Conservation (phyloP, 2,329 filamentous ascomycete species). For the Thermomyces lanuginosus region DNA sequence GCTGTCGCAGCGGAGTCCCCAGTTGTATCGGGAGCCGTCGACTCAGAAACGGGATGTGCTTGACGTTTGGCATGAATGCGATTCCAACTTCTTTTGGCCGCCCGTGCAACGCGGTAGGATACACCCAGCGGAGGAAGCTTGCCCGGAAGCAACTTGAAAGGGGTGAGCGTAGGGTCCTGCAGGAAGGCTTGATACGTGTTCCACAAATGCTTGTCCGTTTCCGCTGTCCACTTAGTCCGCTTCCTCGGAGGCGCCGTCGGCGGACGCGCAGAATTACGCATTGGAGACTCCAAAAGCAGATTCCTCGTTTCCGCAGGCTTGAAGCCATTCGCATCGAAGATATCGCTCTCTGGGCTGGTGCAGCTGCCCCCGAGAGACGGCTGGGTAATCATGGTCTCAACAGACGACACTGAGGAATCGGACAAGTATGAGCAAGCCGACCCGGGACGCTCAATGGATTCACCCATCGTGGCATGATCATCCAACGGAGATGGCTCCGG, state of each 20-base stretch:
- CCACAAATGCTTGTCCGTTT: slow-evolving; percentile 52
- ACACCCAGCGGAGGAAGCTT: slow-evolving; percentile 48
- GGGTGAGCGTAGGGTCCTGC: slow-evolving; percentile 49
- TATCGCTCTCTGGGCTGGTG: slow-evolving; percentile 45
- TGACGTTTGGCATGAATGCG: slow-evolving; percentile 24
- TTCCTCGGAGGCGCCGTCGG: slow-evolving; percentile 13
- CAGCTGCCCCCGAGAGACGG: slow-evolving; percentile 44
- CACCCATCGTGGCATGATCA: slow-evolving; percentile 20
- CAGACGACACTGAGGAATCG: slow-evolving; percentile 46
- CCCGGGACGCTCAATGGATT: slow-evolving; percentile 36
- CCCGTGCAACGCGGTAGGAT: slow-evolving; percentile 45
- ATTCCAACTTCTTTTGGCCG: slow-evolving; percentile 46
- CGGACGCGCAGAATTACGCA: slow-evolving; percentile 14
- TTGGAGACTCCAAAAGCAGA: slow-evolving; percentile 22
- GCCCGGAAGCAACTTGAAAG: slow-evolving; percentile 50
- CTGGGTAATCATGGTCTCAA: slow-evolving; percentile 39
- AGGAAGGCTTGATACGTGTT: slow-evolving; percentile 49
- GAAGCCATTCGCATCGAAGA: slow-evolving; percentile 37
- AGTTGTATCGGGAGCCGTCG: slow-evolving; percentile 18
- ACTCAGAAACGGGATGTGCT: slow-evolving; percentile 3
- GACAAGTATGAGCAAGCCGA: slow-evolving; percentile 44
- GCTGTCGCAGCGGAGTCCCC: slow-evolving; percentile 34
- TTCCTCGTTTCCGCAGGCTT: slow-evolving; percentile 25
- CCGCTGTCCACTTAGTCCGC: slow-evolving; percentile 36
- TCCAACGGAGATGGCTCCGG: slow-evolving; percentile 18